Evolutionary conservation across 305 asterid genomes (phyloP).

Genomic region (Fraxinus sp.): DNA sequence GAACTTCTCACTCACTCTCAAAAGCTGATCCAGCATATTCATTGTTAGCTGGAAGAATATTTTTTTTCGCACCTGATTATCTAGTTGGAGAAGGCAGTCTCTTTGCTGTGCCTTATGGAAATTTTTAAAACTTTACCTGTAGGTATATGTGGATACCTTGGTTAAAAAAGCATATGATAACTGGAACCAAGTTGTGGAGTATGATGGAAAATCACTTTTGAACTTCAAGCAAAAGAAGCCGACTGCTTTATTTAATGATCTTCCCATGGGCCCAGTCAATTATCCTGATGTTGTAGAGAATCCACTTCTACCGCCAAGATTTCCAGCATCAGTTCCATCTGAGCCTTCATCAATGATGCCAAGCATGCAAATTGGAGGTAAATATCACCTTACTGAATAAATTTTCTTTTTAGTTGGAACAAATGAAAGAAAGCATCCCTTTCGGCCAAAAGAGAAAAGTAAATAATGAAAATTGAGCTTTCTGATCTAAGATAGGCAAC

Average conservation of each 20-base stretch:
- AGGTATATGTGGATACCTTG: constrained; percentile 82
- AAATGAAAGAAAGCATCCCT: background rate
- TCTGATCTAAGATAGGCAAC: background rate
- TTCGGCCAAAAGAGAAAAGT: background rate
- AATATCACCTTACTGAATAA: constrained; percentile 11
- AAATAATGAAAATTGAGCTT: background rate
- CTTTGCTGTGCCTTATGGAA: background rate
- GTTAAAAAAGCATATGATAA: constrained; percentile 92
- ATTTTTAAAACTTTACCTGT: constrained; percentile 12
- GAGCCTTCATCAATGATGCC: constrained; percentile 58
- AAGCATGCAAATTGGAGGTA: constrained; percentile 66
- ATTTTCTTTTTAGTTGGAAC: background rate
- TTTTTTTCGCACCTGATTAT: background rate
- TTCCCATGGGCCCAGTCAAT: constrained; percentile 52
- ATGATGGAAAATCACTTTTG: constrained; percentile 84
- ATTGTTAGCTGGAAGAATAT: background rate
- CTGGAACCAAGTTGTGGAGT: constrained; percentile 92
- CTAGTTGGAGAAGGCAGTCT: background rate
- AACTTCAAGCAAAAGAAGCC: constrained; percentile 64
- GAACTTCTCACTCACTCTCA: background rate
- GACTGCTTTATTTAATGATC: constrained; percentile 41
- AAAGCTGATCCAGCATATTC: background rate
- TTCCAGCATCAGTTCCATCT: constrained; percentile 44
- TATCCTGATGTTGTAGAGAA: constrained; percentile 56
- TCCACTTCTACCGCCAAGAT: constrained; percentile 53